A percentile compares a stretch with the other conserved stretches of the same genome.
Evolutionary conservation across 306 rosid genomes (phyloP).

Genomic region (Vachellia collinsii): DNA sequence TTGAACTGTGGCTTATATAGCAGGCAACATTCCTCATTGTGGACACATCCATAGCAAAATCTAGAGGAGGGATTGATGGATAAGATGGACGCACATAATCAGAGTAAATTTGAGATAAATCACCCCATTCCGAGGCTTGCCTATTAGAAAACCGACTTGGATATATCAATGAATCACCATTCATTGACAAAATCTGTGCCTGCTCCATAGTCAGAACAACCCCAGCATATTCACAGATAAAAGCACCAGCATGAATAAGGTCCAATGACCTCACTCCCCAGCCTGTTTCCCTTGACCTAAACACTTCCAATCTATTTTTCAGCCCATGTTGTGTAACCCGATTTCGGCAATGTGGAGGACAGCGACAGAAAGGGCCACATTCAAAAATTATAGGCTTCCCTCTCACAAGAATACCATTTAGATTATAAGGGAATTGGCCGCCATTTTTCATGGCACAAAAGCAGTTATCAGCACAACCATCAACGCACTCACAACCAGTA

Average conservation of each 20-base stretch:
- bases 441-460: conserved; percentile 85
- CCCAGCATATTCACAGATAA: conserved; percentile 91
- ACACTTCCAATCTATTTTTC: conserved; percentile 73
- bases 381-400: conserved; percentile 91
- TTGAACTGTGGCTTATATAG: conserved; percentile 82
- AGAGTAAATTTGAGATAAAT: conserved; percentile 65
- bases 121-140: conserved; percentile 90
- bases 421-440: conserved; percentile 69
- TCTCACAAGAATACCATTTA: conserved; percentile 69
- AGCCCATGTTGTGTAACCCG: conserved; percentile 79
- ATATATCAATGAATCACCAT: conserved; percentile 78
- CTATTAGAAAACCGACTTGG: conserved; percentile 77
- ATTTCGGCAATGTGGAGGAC: conserved; percentile 81
- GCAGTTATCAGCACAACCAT: conserved; percentile 64
- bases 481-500: conserved; percentile 72
- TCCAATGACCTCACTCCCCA: conserved; percentile 99
- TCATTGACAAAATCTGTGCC: conserved; percentile 79
- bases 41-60: conserved; percentile 91
- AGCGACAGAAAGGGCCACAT: conserved; percentile 80
- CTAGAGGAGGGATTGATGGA: conserved; percentile 85
- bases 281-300: conserved; percentile 85
- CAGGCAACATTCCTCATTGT: conserved; percentile 97
- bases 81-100: conserved; percentile 67
- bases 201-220: conserved; percentile 84
- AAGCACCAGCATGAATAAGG: conserved; percentile 88